Base-by-base conservation (phyloP, 2,329 filamentous ascomycete species). In the Cercospora sp. region DNA sequence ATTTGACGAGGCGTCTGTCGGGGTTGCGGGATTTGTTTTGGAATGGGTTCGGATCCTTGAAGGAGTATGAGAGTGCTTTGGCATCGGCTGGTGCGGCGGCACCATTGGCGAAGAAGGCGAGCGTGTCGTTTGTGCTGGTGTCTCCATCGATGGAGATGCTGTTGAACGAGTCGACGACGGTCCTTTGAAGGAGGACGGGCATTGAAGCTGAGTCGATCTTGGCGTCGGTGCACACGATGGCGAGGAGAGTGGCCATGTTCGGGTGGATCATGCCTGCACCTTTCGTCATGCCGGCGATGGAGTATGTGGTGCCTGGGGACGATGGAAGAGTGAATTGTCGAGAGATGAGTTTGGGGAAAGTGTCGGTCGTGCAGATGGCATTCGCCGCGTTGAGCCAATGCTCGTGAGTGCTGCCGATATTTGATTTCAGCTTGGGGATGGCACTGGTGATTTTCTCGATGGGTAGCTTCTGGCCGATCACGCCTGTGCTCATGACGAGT, bases 211-310 rank as follows among this genome's bases (percentile, higher is more conserved):
- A 85, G 0, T 88, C 85, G 75, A 98, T 87, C 32, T 93, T 91
- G 0, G 91, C 94, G 75, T 99, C 95, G 13, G 95, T 99, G 76
- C 92, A 93, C 76, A 98, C 87, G 69, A 98, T 91, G 64, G 92
- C 93, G 40, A 99, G 88, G 37, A 98, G 87, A 0, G 95, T 99
- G 32, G 93, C 95, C 94, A 99, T 97, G 84, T 99, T 98, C 59
- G 95, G 95, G 78, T 97, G 94, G 79, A 99, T 97, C 95, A 99
- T 99, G 77, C 95, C 95, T 5, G 95, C 95, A 66, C 95, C 95
- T 83, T 99, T 99, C 76, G 94, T 97, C 88, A 97, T 96, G 74
- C 95, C 95, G 12, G 92, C 93, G 61, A 99, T 90, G 74, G 87
- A 86, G 82, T 97, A 99, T 79, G 90, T 89, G 61, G 88, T 84